A percentile compares a stretch with the other conserved stretches of the same genome.
Conservation (phyloP, 345 rosid species). For the Dovyalis caffra region DNA sequence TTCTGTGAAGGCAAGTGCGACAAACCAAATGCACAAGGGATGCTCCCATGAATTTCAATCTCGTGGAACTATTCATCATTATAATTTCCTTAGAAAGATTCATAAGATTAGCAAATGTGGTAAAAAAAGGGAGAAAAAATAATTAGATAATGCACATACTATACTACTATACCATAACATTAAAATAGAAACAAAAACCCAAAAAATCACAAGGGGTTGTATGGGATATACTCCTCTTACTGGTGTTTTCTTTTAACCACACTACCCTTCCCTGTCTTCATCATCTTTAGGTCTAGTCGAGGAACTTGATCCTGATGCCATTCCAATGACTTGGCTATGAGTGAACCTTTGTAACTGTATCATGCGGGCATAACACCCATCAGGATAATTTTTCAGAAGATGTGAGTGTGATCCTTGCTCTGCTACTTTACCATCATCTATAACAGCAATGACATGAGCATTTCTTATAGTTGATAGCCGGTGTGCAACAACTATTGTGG, state of each 20-base stretch:
- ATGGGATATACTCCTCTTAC: slow-evolving; percentile 26
- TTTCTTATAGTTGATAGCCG: slow-evolving; percentile 84
- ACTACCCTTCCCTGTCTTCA: slow-evolving; percentile 46
- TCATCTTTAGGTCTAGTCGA: slow-evolving; percentile 63
- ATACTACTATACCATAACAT: slow-evolving; percentile 49
- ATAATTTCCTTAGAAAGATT: slow-evolving; percentile 36
- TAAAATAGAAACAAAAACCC: slow-evolving; percentile 23
- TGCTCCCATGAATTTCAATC: slow-evolving; percentile 14
- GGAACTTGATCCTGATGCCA: slow-evolving; percentile 78
- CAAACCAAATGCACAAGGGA: slow-evolving; percentile 9
- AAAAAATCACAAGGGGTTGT: slow-evolving; percentile 34
- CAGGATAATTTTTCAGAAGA: slow-evolving; percentile 75
- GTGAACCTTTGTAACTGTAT: slow-evolving; percentile 94
- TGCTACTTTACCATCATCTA: slow-evolving; percentile 90
- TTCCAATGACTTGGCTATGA: slow-evolving; percentile 77
- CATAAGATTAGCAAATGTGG: slow-evolving; percentile 26
- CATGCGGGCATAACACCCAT: slow-evolving; percentile 88
- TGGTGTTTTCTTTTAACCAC: slow-evolving; percentile 7
- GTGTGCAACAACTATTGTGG: slow-evolving; percentile 88
- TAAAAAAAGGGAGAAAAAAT: slow-evolving; percentile 17
- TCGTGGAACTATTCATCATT: slow-evolving; percentile 20
- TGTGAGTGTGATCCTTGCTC: slow-evolving; percentile 94
- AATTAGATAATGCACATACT: slow-evolving; percentile 49
- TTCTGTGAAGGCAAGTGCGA: neutral
- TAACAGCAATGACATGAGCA: slow-evolving; percentile 82